Evolutionary conservation across 148 eudicot species (phyloP).

Genomic region (Polygonum aviculare): DNA sequence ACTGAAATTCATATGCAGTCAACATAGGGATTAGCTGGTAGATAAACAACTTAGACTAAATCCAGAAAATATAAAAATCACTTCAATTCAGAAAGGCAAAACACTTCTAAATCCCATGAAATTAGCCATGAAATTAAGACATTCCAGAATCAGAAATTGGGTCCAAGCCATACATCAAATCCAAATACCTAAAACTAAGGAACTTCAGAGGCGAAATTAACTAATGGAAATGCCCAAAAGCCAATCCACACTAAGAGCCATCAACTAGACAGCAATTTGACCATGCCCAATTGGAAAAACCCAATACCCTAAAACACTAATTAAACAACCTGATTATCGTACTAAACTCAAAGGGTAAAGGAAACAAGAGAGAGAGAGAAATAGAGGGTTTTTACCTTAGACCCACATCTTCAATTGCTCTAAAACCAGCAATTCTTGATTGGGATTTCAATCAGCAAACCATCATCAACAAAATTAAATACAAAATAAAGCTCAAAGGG

Average conservation of each 20-base stretch:
- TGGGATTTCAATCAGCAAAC: conserved; percentile 37
- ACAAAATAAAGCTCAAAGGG: conserved; percentile 1
- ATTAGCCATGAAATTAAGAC: not conserved
- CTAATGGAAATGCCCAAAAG: conserved; percentile 11
- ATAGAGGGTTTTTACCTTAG: conserved; percentile 47
- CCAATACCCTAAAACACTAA: conserved; percentile 13
- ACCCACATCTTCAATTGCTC: conserved; percentile 58
- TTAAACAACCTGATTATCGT: conserved; percentile 23
- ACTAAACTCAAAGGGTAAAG: conserved; percentile 5
- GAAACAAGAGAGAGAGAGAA: not conserved
- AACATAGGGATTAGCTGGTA: not conserved
- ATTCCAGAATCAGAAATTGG: not conserved
- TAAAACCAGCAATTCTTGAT: conserved; percentile 19
- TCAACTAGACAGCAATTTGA: conserved; percentile 12
- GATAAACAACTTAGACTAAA: not conserved
- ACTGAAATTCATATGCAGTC: not conserved
- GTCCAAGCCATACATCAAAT: conserved; percentile 1
- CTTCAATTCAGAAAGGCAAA: not conserved
- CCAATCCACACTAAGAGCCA: not conserved
- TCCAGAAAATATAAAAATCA: too few species aligned
- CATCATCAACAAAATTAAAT: conserved; percentile 21
- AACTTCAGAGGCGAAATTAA: conserved; percentile 13
- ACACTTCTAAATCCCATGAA: not conserved
- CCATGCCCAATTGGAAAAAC: conserved; percentile 10
- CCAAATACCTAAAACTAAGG: conserved; percentile 1